Percentiles rank a stretch among this genome's conserved stretches.
These are phyloP conservation scores for Puccinellia tenuiflora DNA, from an alignment of 176 grass and related monocot species.

Conservation along the genomic window DNA sequence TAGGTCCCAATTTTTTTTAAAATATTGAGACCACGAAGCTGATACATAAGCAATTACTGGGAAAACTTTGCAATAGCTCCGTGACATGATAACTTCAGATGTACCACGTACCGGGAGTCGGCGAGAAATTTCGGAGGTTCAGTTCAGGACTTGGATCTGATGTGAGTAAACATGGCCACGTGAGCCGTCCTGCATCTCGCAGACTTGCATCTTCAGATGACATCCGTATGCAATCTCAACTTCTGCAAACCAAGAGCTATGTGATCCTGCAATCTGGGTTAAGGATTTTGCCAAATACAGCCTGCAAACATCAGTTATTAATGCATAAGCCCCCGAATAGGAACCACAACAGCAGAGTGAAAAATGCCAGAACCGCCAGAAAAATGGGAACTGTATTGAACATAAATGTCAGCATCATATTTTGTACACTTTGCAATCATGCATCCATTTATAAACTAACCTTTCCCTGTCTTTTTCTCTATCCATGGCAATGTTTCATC, in stretches of 20 bases:
- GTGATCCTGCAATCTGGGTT: background rate
- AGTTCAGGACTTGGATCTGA: background rate
- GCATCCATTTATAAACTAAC: background rate
- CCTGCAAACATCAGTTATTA: background rate
- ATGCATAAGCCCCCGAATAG: background rate
- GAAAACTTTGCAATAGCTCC: background rate
- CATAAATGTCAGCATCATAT: constrained; percentile 13
- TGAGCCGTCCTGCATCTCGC: background rate
- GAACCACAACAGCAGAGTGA: background rate
- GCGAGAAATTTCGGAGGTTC: background rate
- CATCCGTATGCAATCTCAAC: background rate
- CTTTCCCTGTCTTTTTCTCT: background rate
- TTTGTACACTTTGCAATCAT: constrained; percentile 17
- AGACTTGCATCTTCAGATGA: background rate
- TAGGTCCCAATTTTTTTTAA: too few species aligned
- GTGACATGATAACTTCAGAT: background rate
- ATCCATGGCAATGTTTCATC: constrained; percentile 26
- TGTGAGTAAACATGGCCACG: background rate
- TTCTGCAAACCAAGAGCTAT: background rate
- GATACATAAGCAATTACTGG: too few species aligned
- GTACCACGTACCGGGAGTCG: background rate
- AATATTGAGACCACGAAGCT: too few species aligned
- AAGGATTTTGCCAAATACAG: background rate
- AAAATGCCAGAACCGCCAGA: background rate
- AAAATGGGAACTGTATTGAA: background rate